Evolutionary conservation across 1,284 basidiomycete genomes (phyloP).

Genomic region (Moesziomyces parantarcticus): DNA sequence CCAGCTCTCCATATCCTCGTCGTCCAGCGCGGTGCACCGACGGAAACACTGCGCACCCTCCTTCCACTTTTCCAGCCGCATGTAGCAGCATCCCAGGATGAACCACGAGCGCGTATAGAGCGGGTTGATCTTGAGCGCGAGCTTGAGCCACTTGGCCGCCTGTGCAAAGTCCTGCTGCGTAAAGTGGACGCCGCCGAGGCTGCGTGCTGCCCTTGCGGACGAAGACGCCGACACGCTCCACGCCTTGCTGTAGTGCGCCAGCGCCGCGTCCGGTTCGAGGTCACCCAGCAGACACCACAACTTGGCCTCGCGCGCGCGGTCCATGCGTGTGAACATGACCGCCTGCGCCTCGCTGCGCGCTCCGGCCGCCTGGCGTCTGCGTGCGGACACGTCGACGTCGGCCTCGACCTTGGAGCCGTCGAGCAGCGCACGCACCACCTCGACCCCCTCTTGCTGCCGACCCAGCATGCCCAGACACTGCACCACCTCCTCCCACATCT

Average conservation of each 20-base stretch:
- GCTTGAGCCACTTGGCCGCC: slow-evolving; percentile 75
- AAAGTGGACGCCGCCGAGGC: slow-evolving; percentile 86
- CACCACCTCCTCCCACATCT: slow-evolving; percentile 67
- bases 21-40: slow-evolving; percentile 87
- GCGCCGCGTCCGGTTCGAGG: slow-evolving; percentile 76
- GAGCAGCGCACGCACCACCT: slow-evolving; percentile 62
- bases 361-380: slow-evolving; percentile 26
- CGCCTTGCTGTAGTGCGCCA: slow-evolving; percentile 81
- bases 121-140: slow-evolving; percentile 88
- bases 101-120: slow-evolving; percentile 91
- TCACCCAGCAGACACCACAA: slow-evolving; percentile 96
- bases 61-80: slow-evolving; percentile 79
- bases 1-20: slow-evolving; percentile 98
- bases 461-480: slow-evolving; percentile 62
- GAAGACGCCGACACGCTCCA: slow-evolving; percentile 83
- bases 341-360: slow-evolving; percentile 66
- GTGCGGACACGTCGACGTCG: slow-evolving; percentile 45
- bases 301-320: slow-evolving; percentile 83
- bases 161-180: slow-evolving; percentile 75
- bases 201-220: slow-evolving; percentile 89
- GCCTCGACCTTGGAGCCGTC: slow-evolving; percentile 62
- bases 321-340: slow-evolving; percentile 72
- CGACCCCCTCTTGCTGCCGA: slow-evolving; percentile 58
- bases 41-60: slow-evolving; percentile 85
- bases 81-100: slow-evolving; percentile 87